Evolutionary conservation across 176 grass and related monocot species (phyloP).

Genomic region (Hordeum marinum): DNA sequence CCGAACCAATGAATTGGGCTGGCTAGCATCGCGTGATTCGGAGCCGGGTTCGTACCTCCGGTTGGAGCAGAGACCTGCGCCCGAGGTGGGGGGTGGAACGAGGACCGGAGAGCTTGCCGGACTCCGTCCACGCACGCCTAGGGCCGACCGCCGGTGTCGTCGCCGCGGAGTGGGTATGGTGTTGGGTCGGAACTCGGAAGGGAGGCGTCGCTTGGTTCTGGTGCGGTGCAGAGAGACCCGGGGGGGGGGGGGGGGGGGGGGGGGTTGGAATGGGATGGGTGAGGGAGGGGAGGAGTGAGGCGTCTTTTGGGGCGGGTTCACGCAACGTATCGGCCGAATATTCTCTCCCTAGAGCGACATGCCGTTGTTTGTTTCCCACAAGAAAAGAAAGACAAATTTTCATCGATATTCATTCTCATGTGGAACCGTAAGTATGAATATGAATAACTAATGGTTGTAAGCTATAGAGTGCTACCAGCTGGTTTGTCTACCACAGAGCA

Average conservation of each 20-base stretch:
- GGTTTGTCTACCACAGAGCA: no score
- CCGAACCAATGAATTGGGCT: not conserved
- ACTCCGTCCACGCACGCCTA: not conserved
- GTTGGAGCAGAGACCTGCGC: not conserved
- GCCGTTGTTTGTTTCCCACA: not conserved
- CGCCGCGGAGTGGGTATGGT: not conserved
- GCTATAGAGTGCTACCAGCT: no score
- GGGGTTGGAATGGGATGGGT: not conserved
- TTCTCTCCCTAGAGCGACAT: not conserved
- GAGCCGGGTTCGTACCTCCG: not conserved
- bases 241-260: no score
- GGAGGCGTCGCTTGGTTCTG: not conserved
- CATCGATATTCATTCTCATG: not conserved
- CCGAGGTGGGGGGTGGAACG: not conserved
- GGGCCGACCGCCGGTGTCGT: not conserved
- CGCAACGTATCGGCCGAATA: not conserved
- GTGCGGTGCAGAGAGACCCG: not conserved
- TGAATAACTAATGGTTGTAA: no score
- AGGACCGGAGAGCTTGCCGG: not conserved
- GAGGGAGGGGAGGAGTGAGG: conserved; percentile 2
- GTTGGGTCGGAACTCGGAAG: not conserved
- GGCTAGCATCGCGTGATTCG: not conserved
- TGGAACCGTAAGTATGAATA: not conserved
- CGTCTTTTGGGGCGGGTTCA: not conserved
- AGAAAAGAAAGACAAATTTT: not conserved